Percentiles rank a stretch among this genome's conserved stretches.
These are phyloP conservation scores for Tanacetum coccineum DNA, from an alignment of 129 eudicot genomes.

Conservation along the genomic window DNA sequence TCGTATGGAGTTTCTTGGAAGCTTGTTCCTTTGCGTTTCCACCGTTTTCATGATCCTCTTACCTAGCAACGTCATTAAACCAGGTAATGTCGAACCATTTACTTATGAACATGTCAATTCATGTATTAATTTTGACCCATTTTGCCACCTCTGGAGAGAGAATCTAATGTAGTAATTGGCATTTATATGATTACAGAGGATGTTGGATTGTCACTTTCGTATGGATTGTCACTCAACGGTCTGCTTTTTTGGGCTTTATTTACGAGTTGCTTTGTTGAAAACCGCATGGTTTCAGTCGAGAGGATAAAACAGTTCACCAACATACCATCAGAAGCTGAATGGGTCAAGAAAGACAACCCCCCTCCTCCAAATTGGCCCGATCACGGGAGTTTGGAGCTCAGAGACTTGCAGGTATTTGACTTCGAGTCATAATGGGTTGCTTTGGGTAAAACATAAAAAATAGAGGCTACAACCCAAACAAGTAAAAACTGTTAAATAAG, in stretches of 20 bases:
- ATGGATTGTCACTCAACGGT: constrained; percentile 56
- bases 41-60: constrained; percentile 55
- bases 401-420: constrained; percentile 47
- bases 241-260: constrained; percentile 49
- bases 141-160: background rate
- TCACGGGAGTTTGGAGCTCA: constrained; percentile 51
- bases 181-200: constrained; percentile 35
- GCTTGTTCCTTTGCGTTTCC: constrained; percentile 49
- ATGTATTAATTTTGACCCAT: background rate
- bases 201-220: constrained; percentile 69
- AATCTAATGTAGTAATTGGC: constrained; percentile 5
- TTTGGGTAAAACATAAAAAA: no score
- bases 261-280: constrained; percentile 49
- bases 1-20: constrained; percentile 63
- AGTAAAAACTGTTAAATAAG: no score
- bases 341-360: constrained; percentile 34
- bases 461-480: no score
- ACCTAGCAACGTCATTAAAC: constrained; percentile 46
- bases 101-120: background rate
- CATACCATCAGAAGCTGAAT: constrained; percentile 69
- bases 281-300: constrained; percentile 76
- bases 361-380: constrained; percentile 64
- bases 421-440: no score
- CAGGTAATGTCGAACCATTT: constrained; percentile 38
- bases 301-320: constrained; percentile 59